Evolutionary conservation across 306 rosid species (phyloP).

Genomic region (Vicia sativa): DNA sequence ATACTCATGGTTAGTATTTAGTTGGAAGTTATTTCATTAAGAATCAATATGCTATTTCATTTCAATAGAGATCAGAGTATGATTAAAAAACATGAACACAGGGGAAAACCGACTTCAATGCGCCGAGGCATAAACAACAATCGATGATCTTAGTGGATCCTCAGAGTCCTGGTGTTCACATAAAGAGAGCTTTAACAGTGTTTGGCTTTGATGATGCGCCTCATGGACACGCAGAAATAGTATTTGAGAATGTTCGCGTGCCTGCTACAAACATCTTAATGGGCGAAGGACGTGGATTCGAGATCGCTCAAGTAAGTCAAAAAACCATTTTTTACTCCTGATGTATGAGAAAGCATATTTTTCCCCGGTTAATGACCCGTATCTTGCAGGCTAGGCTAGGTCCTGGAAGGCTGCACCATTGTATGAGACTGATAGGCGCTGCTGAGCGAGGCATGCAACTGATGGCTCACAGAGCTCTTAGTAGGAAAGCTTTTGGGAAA

Average conservation of each 20-base stretch:
- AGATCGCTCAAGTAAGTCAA: constrained; percentile 87
- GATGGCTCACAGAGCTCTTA: constrained; percentile 85
- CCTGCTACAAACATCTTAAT: constrained; percentile 75
- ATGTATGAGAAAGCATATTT: constrained; percentile 9
- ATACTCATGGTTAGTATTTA: constrained; percentile 83
- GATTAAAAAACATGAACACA: constrained; percentile 44
- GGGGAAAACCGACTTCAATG: constrained; percentile 96
- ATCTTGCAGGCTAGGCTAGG: constrained; percentile 88
- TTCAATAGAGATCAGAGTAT: constrained; percentile 23
- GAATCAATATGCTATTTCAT: constrained; percentile 26
- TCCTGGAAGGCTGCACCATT: constrained; percentile 98
- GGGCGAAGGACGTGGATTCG: constrained; percentile 98
- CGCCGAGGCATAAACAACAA: constrained; percentile 82
- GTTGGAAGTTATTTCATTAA: constrained; percentile 25
- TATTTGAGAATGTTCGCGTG: constrained; percentile 75
- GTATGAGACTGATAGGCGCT: constrained; percentile 95
- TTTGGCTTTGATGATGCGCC: constrained; percentile 99
- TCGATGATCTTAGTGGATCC: constrained; percentile 95
- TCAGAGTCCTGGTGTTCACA: constrained; percentile 73
- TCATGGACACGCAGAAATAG: constrained; percentile 94
- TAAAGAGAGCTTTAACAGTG: constrained; percentile 83
- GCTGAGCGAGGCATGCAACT: constrained; percentile 89
- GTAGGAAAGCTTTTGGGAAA: constrained; percentile 82
- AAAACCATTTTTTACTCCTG: constrained; percentile 30
- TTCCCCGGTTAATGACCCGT: constrained; percentile 21